phyloP scores from a whole-genome alignment of 2,329 filamentous ascomycete genomes.

The Myriosclerotinia duriaeana region DNA sequence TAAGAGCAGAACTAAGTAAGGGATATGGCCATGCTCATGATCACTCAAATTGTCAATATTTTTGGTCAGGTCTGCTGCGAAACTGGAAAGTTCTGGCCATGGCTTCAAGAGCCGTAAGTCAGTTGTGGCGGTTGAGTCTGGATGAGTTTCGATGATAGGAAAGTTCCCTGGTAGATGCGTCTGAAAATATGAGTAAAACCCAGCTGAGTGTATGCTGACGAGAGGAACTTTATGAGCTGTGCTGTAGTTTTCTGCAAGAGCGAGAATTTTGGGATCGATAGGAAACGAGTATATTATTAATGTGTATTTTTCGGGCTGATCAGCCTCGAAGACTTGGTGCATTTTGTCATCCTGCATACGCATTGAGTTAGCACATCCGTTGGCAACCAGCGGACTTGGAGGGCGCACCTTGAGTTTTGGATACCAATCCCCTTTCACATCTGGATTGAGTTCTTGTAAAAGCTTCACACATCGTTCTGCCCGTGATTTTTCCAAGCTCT shows the following conservation, averaged over 20 bases:
- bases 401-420: conserved; percentile 48
- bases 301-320: conserved; percentile 49
- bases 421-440: conserved; percentile 76
- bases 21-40: conserved; percentile 88
- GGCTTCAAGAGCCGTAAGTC: conserved; percentile 82
- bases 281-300: conserved; percentile 63
- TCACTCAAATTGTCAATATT: conserved; percentile 68
- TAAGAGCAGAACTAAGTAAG: conserved; percentile 79
- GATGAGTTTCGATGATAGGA: conserved; percentile 93
- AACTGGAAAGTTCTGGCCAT: conserved; percentile 77
- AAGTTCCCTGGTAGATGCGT: conserved; percentile 75
- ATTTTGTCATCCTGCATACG: conserved; percentile 13
- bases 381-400: not conserved
- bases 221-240: conserved; percentile 65
- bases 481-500: conserved; percentile 71
- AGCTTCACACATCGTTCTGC: conserved; percentile 75
- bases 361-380: not conserved
- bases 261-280: conserved; percentile 52
- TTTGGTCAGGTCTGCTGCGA: conserved; percentile 64
- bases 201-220: conserved; percentile 81
- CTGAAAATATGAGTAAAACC: conserved; percentile 90
- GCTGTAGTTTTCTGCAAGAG: conserved; percentile 51
- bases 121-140: conserved; percentile 78
- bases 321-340: conserved; percentile 37
- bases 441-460: conserved; percentile 85